These are phyloP conservation scores for Leccinum subgranulosum DNA, from an alignment of 768 basidiomycete species.

Conservation along the genomic window DNA sequence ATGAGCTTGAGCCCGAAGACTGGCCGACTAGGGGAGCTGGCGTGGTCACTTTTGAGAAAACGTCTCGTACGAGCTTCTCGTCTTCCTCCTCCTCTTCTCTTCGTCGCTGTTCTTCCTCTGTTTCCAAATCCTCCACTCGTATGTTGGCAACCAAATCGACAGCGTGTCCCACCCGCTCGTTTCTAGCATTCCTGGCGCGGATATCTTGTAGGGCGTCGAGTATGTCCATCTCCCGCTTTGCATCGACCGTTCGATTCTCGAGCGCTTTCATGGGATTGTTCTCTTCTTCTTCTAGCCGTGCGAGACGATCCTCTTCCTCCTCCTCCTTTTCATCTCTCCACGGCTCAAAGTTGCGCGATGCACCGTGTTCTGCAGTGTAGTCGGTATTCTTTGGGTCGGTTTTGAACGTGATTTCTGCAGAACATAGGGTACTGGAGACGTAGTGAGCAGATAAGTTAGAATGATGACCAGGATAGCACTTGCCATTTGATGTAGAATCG, in stretches of 20 bases:
- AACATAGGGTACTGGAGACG: slow-evolving; percentile 76
- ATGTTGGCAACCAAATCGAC: slow-evolving; percentile 67
- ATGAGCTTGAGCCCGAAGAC: slow-evolving; percentile 22
- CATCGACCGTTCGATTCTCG: slow-evolving; percentile 89
- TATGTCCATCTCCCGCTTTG: slow-evolving; percentile 97
- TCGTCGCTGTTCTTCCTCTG: slow-evolving; percentile 70
- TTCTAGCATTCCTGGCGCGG: slow-evolving; percentile 79
- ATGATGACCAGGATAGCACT: slow-evolving; percentile 23
- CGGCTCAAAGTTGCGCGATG: slow-evolving; percentile 96
- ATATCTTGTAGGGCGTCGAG: slow-evolving; percentile 95
- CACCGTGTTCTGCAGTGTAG: slow-evolving; percentile 91
- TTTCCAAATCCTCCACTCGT: slow-evolving; percentile 66
- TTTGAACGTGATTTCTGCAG: slow-evolving; percentile 99
- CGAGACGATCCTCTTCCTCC: slow-evolving; percentile 81
- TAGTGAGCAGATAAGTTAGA: slow-evolving; percentile 11
- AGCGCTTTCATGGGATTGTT: slow-evolving; percentile 97
- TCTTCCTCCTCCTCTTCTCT: slow-evolving; percentile 85
- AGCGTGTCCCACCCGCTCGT: slow-evolving; percentile 78
- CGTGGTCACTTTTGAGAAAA: slow-evolving; percentile 73
- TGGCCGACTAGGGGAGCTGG: slow-evolving; percentile 22
- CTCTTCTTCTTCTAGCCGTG: slow-evolving; percentile 86
- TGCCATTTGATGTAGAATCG: slow-evolving; percentile 91
- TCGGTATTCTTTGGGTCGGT: slow-evolving; percentile 98
- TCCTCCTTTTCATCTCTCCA: slow-evolving; percentile 83
- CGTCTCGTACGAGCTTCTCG: slow-evolving; percentile 81